Conservation (phyloP, 768 basidiomycete species). For the Pleurotus ostreatus region DNA sequence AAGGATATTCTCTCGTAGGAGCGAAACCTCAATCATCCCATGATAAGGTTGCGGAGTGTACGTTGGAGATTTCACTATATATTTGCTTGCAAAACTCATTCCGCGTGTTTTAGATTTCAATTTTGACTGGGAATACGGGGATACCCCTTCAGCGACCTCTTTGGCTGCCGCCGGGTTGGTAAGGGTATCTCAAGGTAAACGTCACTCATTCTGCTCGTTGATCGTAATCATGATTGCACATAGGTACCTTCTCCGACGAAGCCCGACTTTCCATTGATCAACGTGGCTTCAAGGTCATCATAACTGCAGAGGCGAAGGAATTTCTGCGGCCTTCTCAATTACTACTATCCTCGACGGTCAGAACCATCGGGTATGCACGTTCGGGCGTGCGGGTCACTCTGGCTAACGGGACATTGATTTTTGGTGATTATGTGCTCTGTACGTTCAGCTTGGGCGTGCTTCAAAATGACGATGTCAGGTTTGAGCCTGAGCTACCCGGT, state of each 20-base stretch:
- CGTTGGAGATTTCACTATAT: constrained; percentile 11
- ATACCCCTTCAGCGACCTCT: constrained; percentile 61
- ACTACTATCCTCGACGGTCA: constrained; percentile 48
- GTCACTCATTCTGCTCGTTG: too few relatives aligned
- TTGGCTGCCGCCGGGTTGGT: constrained; percentile 63
- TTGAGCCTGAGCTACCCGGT: constrained; percentile 49
- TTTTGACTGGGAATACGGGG: not conserved
- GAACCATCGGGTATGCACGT: constrained; percentile 38
- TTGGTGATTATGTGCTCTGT: constrained; percentile 55
- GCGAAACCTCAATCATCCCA: constrained; percentile 39
- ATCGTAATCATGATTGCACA: too few relatives aligned
- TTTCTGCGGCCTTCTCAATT: constrained; percentile 48
- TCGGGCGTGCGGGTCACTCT: constrained; percentile 46
- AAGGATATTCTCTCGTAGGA: constrained; percentile 50
- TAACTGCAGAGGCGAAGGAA: constrained; percentile 52
- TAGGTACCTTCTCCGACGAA: constrained; percentile 52
- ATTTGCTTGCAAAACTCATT: not conserved
- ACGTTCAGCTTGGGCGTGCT: constrained; percentile 72
- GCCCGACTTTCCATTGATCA: constrained; percentile 56
- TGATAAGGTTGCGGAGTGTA: constrained; percentile 56
- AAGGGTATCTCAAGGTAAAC: constrained; percentile 7
- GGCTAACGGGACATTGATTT: constrained; percentile 35
- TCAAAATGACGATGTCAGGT: constrained; percentile 57
- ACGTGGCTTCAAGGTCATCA: constrained; percentile 55
- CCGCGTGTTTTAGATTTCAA: not conserved